A percentile compares a stretch with the other conserved stretches of the same genome.
Evolutionary conservation across 2,329 filamentous ascomycete genomes (phyloP).

Genomic region (Penicillium sp.): DNA sequence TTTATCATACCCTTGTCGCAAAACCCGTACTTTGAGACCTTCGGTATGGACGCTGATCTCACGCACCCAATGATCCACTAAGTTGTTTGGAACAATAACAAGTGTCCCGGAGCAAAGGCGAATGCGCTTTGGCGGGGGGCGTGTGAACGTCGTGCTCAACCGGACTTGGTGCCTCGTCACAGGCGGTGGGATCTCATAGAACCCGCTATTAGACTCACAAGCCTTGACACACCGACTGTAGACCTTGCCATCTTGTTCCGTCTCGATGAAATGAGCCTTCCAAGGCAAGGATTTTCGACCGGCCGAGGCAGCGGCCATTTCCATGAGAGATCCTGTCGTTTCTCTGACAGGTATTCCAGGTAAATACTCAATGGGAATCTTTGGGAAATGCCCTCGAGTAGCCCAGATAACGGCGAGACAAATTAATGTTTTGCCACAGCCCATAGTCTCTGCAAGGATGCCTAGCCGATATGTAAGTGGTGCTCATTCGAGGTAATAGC

Average conservation of each 20-base stretch:
- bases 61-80: slow-evolving; percentile 76
- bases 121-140: slow-evolving; percentile 46
- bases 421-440: slow-evolving; percentile 79
- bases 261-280: slow-evolving; percentile 58
- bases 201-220: slow-evolving; percentile 55
- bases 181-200: slow-evolving; percentile 54
- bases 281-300: slow-evolving; percentile 67
- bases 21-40: slow-evolving; percentile 60
- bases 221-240: slow-evolving; percentile 53
- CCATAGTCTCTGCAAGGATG: slow-evolving; percentile 49
- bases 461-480: slow-evolving; percentile 22
- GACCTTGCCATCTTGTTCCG: slow-evolving; percentile 47
- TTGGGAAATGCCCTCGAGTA: slow-evolving; percentile 64
- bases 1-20: slow-evolving; percentile 50
- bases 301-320: slow-evolving; percentile 70
- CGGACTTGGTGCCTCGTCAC: slow-evolving; percentile 38
- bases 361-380: slow-evolving; percentile 60
- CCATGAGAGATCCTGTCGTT: slow-evolving; percentile 59
- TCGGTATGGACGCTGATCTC: slow-evolving; percentile 76
- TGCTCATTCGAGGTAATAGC: not conserved
- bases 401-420: slow-evolving; percentile 72
- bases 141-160: slow-evolving; percentile 41
- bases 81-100: slow-evolving; percentile 75
- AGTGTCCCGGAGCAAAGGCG: slow-evolving; percentile 66
- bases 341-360: slow-evolving; percentile 36